Evolutionary conservation across 1,139 yeast species (phyloP).

Genomic region (Geotrichum cucujoidarum): DNA sequence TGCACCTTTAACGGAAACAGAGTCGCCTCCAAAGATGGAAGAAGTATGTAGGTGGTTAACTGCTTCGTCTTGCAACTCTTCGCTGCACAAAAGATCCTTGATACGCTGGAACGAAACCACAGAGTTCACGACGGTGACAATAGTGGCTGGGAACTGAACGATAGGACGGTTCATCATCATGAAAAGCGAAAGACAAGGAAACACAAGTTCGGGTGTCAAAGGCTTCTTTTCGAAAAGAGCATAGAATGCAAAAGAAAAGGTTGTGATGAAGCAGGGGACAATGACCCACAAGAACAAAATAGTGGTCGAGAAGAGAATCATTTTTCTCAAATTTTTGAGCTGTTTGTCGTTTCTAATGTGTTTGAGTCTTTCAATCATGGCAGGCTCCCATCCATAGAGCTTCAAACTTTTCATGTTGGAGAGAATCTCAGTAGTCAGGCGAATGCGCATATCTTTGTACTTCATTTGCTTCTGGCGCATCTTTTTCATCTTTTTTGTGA

Average conservation of each 20-base stretch:
- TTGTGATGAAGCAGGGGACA: conserved; percentile 62
- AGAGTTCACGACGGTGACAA: conserved; percentile 50
- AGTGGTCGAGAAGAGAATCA: conserved; percentile 40
- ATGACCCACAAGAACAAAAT: conserved; percentile 58
- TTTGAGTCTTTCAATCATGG: conserved; percentile 48
- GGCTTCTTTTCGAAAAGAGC: conserved; percentile 41
- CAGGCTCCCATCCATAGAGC: conserved; percentile 69
- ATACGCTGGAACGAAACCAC: conserved; percentile 58
- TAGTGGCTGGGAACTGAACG: conserved; percentile 43
- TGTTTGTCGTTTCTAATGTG: conserved; percentile 82
- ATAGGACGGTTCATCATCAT: conserved; percentile 56
- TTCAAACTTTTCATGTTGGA: conserved; percentile 64
- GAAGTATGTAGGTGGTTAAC: conserved; percentile 31
- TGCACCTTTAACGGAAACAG: conserved; percentile 44
- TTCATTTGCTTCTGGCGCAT: conserved; percentile 61
- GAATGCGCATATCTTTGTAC: conserved; percentile 57
- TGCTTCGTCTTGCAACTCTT: conserved; percentile 47
- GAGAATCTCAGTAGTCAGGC: conserved; percentile 59
- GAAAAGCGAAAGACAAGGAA: conserved; percentile 64
- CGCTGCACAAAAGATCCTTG: conserved; percentile 46
- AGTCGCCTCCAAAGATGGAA: conserved; percentile 33
- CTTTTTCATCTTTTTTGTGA: conserved; percentile 47
- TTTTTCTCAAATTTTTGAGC: conserved; percentile 60
- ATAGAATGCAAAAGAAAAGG: conserved; percentile 54
- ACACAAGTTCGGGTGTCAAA: conserved; percentile 65